phyloP scores from a whole-genome alignment of 1,139 yeast genomes.

The Saccharomyces hybrid region DNA sequence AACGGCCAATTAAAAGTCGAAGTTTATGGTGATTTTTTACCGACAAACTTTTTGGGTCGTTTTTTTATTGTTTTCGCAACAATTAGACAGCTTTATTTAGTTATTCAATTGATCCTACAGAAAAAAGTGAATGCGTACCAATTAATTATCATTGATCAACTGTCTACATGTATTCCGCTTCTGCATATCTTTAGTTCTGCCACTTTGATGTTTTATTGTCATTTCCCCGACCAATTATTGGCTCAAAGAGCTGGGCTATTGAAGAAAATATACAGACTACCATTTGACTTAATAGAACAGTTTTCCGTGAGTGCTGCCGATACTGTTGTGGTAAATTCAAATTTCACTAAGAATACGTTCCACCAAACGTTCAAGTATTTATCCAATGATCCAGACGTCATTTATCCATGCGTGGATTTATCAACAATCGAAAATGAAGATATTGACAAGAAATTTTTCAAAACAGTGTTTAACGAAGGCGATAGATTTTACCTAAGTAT shows the following conservation, averaged over 20 bases:
- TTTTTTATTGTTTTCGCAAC: conserved; percentile 80
- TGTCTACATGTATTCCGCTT: conserved; percentile 78
- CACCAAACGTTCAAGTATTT: conserved; percentile 48
- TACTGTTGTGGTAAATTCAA: conserved; percentile 75
- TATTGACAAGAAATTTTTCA: conserved; percentile 17
- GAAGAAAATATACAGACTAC: conserved; percentile 62
- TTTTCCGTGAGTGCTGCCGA: conserved; percentile 74
- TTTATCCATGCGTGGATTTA: conserved; percentile 82
- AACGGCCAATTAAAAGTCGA: conserved; percentile 48
- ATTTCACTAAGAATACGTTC: conserved; percentile 69
- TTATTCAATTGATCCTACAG: conserved; percentile 41
- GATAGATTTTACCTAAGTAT: conserved; percentile 56
- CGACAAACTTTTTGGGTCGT: conserved; percentile 57
- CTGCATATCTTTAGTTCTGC: conserved; percentile 42
- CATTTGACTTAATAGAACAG: conserved; percentile 79
- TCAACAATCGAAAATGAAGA: conserved; percentile 14
- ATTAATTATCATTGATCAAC: conserved; percentile 77
- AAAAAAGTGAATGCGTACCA: conserved; percentile 51
- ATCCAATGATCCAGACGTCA: conserved; percentile 49
- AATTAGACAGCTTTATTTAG: conserved; percentile 68
- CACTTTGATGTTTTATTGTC: conserved; percentile 75
- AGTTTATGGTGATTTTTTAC: conserved; percentile 77
- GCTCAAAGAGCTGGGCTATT: conserved; percentile 51
- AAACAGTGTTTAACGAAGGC: conserved; percentile 16
- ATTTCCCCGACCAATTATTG: conserved; percentile 85